These are phyloP conservation scores for Rugonectria rugulosa DNA, from an alignment of 2,329 filamentous ascomycete genomes.

Conservation along the genomic window DNA sequence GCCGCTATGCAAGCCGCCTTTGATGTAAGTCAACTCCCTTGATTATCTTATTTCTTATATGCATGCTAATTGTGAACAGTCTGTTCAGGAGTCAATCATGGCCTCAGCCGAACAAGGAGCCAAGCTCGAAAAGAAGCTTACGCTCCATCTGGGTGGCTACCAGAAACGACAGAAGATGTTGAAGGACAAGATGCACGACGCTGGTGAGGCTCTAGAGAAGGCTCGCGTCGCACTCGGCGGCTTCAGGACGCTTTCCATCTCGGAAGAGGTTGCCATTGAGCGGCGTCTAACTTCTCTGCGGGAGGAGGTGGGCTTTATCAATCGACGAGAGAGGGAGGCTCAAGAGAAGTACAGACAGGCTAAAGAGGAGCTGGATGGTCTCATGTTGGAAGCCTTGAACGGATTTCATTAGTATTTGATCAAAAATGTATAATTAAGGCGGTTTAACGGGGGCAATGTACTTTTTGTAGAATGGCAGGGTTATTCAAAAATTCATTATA, in stretches of 20 bases:
- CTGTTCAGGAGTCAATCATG: slow-evolving; percentile 76
- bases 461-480: slow-evolving; percentile 12
- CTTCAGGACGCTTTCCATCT: slow-evolving; percentile 78
- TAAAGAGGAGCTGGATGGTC: slow-evolving; percentile 77
- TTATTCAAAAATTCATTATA: slow-evolving; percentile 11
- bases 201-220: slow-evolving; percentile 76
- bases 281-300: slow-evolving; percentile 77
- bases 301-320: slow-evolving; percentile 84
- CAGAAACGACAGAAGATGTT: slow-evolving; percentile 84
- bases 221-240: slow-evolving; percentile 75
- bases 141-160: slow-evolving; percentile 87
- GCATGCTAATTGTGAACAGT: slow-evolving; percentile 50
- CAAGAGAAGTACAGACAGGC: slow-evolving; percentile 83
- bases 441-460: slow-evolving; percentile 14
- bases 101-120: slow-evolving; percentile 79
- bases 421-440: slow-evolving; percentile 32
- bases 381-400: slow-evolving; percentile 51
- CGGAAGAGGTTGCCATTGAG: slow-evolving; percentile 79
- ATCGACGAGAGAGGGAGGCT: slow-evolving; percentile 83
- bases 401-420: slow-evolving; percentile 50
- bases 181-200: slow-evolving; percentile 79
- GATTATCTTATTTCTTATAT: not conserved
- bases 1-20: slow-evolving; percentile 74
- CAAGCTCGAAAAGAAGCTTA: slow-evolving; percentile 93
- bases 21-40: slow-evolving; percentile 61